Conservation (phyloP, 164 flowering plant species). For the Santalum album region DNA sequence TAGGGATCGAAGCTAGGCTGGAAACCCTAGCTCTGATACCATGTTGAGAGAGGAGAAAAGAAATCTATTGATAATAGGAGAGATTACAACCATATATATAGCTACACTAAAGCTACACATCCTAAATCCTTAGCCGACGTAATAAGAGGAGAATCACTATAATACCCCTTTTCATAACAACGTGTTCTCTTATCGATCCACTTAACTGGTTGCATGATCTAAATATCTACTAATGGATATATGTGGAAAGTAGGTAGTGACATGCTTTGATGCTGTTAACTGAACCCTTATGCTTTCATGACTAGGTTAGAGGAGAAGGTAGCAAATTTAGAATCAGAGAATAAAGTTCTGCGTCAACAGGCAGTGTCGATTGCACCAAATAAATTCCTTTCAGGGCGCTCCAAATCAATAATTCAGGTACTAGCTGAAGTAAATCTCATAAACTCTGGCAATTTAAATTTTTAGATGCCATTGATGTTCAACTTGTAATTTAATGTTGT, state of each 20-base stretch:
- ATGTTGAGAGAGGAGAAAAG: no score
- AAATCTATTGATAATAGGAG: no score
- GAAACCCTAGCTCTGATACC: no score
- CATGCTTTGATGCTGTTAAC: not conserved
- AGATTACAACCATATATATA: no score
- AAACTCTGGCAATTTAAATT: not conserved
- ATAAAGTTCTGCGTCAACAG: slow-evolving; percentile 94
- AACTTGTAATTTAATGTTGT: slow-evolving; percentile 7
- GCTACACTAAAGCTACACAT: no score
- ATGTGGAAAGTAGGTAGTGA: not conserved
- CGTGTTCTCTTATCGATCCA: no score
- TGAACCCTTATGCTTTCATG: slow-evolving; percentile 2
- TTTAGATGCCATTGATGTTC: not conserved
- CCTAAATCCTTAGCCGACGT: no score
- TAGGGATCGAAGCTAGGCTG: no score
- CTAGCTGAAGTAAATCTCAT: not conserved
- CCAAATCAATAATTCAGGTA: slow-evolving; percentile 89
- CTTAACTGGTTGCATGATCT: no score
- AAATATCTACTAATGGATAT: not conserved
- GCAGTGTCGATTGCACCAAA: slow-evolving; percentile 86
- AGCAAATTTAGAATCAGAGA: slow-evolving; percentile 83
- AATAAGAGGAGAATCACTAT: no score
- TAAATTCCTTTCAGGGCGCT: slow-evolving; percentile 71
- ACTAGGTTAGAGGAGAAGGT: slow-evolving; percentile 93
- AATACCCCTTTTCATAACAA: no score